Evolutionary conservation across 2,329 filamentous ascomycete species (phyloP).

Genomic region (Xylariaceae sp.): DNA sequence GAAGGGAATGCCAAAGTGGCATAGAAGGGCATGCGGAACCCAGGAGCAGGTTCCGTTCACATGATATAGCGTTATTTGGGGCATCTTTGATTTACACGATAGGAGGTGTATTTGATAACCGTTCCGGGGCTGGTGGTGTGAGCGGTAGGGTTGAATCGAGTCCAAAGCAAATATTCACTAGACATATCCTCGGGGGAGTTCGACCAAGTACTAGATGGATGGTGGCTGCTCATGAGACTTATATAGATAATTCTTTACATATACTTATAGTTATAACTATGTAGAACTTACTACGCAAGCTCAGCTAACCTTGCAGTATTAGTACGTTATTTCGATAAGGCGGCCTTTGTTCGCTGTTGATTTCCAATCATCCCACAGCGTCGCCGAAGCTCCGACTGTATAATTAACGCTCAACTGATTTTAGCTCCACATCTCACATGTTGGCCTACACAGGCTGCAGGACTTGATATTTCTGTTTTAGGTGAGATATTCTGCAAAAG

Average conservation of each 20-base stretch:
- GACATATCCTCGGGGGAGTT: too few relatives aligned
- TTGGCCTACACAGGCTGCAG: too few relatives aligned
- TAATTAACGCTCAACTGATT: neutral
- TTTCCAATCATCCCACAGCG: conserved; percentile 10
- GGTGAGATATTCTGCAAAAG: neutral
- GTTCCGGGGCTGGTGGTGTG: neutral
- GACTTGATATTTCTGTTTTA: too few relatives aligned
- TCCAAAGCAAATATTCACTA: too few relatives aligned
- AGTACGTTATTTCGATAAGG: neutral
- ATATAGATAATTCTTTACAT: too few relatives aligned
- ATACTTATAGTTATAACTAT: too few relatives aligned
- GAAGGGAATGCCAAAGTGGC: conserved; percentile 39
- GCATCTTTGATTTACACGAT: conserved; percentile 17
- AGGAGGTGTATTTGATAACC: neutral
- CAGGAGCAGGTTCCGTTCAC: conserved; percentile 41
- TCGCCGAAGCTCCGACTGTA: neutral
- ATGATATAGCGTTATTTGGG: conserved; percentile 40
- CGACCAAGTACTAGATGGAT: too few relatives aligned
- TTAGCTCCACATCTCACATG: conserved; percentile 8
- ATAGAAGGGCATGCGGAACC: conserved; percentile 39
- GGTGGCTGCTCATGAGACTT: too few relatives aligned
- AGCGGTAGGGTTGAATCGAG: neutral
- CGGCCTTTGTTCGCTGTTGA: neutral
- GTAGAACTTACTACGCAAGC: too few relatives aligned
- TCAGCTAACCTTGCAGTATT: neutral